phyloP scores from a whole-genome alignment of 768 basidiomycete genomes.

The Leccinum longicurvipes region DNA sequence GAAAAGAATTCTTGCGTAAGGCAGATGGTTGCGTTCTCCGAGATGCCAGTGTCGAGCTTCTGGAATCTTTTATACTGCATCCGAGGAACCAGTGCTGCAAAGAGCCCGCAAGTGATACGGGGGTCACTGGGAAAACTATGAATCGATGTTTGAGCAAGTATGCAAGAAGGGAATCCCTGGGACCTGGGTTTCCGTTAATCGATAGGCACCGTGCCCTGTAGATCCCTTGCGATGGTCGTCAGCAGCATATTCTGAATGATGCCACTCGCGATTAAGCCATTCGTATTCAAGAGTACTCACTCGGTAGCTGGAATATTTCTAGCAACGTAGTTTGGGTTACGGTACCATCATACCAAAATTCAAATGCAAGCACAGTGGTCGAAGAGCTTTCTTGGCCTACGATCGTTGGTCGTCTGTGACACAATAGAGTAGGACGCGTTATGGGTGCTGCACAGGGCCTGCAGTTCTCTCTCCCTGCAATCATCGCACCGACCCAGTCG shows the following conservation, averaged over 20 bases:
- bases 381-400: conserved; percentile 13
- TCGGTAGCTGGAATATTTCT: conserved; percentile 14
- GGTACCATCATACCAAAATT: neutral
- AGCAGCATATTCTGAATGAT: neutral
- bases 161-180: no score
- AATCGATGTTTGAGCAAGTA: conserved; percentile 20
- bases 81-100: conserved; percentile 20
- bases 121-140: conserved; percentile 17
- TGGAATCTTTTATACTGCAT: conserved; percentile 27
- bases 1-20: no score
- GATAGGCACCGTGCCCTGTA: no score
- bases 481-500: neutral
- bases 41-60: conserved; percentile 26
- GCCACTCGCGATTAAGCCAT: neutral
- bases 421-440: conserved; percentile 3
- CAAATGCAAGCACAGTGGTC: conserved; percentile 19
- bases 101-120: conserved; percentile 12
- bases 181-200: no score
- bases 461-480: conserved; percentile 6
- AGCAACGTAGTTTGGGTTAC: conserved; percentile 9
- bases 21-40: conserved; percentile 6
- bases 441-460: conserved; percentile 4
- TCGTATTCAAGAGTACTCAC: conserved; percentile 7
- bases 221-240: conserved; percentile 8
- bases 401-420: no score